These are phyloP conservation scores for Bipolaris bicolor DNA, from an alignment of 2,329 filamentous ascomycete genomes.

Conservation along the genomic window DNA sequence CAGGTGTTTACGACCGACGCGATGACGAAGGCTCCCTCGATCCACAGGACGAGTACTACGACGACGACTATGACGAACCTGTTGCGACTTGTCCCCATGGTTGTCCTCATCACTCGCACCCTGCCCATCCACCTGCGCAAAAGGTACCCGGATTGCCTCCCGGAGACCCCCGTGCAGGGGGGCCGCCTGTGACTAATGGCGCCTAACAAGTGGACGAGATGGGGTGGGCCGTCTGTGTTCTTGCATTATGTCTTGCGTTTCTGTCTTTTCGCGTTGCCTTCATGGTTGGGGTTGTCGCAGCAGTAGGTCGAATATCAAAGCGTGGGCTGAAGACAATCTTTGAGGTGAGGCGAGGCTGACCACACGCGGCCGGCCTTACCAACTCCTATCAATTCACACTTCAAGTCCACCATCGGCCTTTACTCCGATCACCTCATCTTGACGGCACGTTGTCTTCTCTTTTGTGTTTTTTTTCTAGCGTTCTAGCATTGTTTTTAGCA, in stretches of 20 bases:
- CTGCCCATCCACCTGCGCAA: constrained; percentile 29
- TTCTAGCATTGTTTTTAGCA: constrained; percentile 15
- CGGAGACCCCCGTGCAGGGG: constrained; percentile 32
- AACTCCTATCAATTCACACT: not conserved
- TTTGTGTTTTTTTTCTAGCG: constrained; percentile 6
- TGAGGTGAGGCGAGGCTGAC: constrained; percentile 8
- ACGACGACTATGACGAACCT: constrained; percentile 47
- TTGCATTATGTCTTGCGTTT: constrained; percentile 41
- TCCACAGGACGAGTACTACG: constrained; percentile 45
- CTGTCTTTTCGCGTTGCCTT: constrained; percentile 38
- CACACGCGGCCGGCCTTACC: not conserved
- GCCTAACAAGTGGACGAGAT: constrained; percentile 46
- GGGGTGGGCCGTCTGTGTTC: constrained; percentile 51
- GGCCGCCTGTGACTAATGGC: constrained; percentile 34
- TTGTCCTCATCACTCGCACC: constrained; percentile 40
- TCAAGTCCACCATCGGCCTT: not conserved
- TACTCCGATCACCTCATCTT: not conserved
- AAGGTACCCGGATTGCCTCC: constrained; percentile 34
- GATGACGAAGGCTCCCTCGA: constrained; percentile 42
- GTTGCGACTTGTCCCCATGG: constrained; percentile 39
- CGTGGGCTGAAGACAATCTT: constrained; percentile 11
- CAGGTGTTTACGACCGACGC: constrained; percentile 40
- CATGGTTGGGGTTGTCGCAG: constrained; percentile 18
- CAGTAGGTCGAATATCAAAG: constrained; percentile 13
- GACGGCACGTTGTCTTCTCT: not conserved